Evolutionary conservation across 495 filamentous ascomycete genomes (phyloP).

Genomic region (Penicillium steckii): DNA sequence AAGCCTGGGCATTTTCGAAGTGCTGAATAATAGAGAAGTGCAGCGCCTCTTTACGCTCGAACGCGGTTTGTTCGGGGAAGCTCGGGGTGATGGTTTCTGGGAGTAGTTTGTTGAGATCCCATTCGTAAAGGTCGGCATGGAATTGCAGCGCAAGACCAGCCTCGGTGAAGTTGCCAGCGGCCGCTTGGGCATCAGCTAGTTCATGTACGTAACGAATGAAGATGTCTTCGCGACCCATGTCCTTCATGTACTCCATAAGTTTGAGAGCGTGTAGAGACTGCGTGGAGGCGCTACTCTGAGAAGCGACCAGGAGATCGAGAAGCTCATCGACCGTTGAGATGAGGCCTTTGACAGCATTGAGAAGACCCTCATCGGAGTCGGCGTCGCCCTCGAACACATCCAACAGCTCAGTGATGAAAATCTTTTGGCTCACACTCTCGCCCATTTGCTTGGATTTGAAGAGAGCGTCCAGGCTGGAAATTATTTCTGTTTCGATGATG

Average conservation of each 20-base stretch:
- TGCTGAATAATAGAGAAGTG: constrained; percentile 94
- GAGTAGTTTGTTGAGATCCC: constrained; percentile 73
- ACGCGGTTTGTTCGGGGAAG: constrained; percentile 81
- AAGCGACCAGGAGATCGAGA: constrained; percentile 88
- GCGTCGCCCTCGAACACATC: constrained; percentile 75
- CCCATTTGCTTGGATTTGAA: constrained; percentile 87
- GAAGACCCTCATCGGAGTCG: constrained; percentile 68
- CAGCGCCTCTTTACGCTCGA: constrained; percentile 88
- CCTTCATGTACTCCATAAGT: constrained; percentile 94
- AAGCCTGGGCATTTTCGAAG: constrained; percentile 89
- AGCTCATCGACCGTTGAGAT: constrained; percentile 85
- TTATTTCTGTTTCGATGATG: constrained; percentile 93
- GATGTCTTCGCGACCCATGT: constrained; percentile 97
- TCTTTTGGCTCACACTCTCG: constrained; percentile 86
- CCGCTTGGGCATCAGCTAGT: constrained; percentile 73
- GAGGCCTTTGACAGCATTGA: constrained; percentile 71
- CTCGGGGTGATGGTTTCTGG: constrained; percentile 67
- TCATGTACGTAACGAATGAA: constrained; percentile 97
- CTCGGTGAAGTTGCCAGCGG: constrained; percentile 78
- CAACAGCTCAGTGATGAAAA: constrained; percentile 84
- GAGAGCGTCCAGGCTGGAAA: constrained; percentile 88
- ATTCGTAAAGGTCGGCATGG: constrained; percentile 90
- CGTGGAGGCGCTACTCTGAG: constrained; percentile 74
- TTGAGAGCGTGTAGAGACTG: constrained; percentile 86
- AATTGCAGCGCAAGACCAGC: constrained; percentile 87